Conservation (phyloP, 2,329 filamentous ascomycete genomes). For the Epichloe gansuensis region DNA sequence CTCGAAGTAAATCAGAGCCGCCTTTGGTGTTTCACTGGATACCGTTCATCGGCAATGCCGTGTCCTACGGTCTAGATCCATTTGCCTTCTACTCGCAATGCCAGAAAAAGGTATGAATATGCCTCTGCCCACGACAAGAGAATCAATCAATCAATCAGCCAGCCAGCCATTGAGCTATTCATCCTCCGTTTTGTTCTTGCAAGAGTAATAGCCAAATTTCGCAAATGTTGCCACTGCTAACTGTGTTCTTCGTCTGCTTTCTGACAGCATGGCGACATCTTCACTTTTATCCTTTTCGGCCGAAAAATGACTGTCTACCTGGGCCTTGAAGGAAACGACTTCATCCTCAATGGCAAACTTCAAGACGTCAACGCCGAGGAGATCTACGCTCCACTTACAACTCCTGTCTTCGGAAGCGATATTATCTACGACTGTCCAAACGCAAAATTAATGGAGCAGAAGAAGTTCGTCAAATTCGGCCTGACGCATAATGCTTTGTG, state of each 20-base stretch:
- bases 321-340: slow-evolving; percentile 74
- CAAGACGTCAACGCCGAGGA: slow-evolving; percentile 86
- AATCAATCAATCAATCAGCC: background rate
- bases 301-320: slow-evolving; percentile 81
- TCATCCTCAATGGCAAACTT: slow-evolving; percentile 82
- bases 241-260: background rate
- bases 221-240: background rate
- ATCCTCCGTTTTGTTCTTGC: background rate
- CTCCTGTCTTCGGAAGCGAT: slow-evolving; percentile 64
- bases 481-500: slow-evolving; percentile 63
- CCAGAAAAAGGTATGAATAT: slow-evolving; percentile 59
- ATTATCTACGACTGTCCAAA: slow-evolving; percentile 89
- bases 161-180: background rate
- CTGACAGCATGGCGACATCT: slow-evolving; percentile 68
- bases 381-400: slow-evolving; percentile 68
- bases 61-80: slow-evolving; percentile 91
- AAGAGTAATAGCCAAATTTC: background rate
- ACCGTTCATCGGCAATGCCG: slow-evolving; percentile 76
- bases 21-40: slow-evolving; percentile 73
- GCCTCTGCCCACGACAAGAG: too few species aligned
- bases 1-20: slow-evolving; percentile 36
- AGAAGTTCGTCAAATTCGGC: slow-evolving; percentile 81
- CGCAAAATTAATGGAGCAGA: slow-evolving; percentile 89
- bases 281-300: slow-evolving; percentile 81
- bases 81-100: slow-evolving; percentile 71